Conservation (phyloP, 345 rosid species). For the Euclidium syriacum region DNA sequence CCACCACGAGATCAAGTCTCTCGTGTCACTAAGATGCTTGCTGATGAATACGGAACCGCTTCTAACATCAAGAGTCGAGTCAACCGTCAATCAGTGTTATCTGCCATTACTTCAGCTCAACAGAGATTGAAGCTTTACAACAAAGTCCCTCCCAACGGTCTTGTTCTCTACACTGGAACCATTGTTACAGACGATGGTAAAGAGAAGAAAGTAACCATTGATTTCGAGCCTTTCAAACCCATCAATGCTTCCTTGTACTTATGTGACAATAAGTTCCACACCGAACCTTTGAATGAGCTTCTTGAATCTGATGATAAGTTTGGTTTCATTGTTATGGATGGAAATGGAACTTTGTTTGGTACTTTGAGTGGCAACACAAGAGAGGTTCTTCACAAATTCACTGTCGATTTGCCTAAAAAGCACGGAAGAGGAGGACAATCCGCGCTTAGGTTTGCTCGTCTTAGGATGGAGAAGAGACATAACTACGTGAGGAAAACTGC, state of each 20-base stretch:
- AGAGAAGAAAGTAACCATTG: conserved; percentile 92
- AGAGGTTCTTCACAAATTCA: conserved; percentile 80
- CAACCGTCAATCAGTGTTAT: conserved; percentile 80
- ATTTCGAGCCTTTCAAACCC: conserved; percentile 91
- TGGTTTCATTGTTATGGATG: conserved; percentile 94
- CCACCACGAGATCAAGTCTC: conserved; percentile 86
- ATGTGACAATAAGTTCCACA: conserved; percentile 85
- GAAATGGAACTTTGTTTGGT: conserved; percentile 83
- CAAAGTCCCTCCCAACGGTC: conserved; percentile 78
- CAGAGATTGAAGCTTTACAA: conserved; percentile 85
- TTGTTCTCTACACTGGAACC: conserved; percentile 82
- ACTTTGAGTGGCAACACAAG: conserved; percentile 87
- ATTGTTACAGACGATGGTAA: conserved; percentile 80
- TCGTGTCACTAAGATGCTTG: conserved; percentile 89
- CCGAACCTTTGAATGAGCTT: conserved; percentile 82
- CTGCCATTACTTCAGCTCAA: conserved; percentile 92
- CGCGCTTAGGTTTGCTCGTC: conserved; percentile 86
- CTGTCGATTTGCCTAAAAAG: conserved; percentile 84
- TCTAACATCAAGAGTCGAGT: conserved; percentile 92
- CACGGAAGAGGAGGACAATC: conserved; percentile 97
- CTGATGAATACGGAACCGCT: conserved; percentile 90
- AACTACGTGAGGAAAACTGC: conserved; percentile 93
- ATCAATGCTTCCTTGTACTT: conserved; percentile 81
- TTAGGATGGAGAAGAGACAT: conserved; percentile 90
- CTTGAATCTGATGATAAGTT: conserved; percentile 87